phyloP scores from a whole-genome alignment of 768 basidiomycete genomes.

The Tricholoma terreum region DNA sequence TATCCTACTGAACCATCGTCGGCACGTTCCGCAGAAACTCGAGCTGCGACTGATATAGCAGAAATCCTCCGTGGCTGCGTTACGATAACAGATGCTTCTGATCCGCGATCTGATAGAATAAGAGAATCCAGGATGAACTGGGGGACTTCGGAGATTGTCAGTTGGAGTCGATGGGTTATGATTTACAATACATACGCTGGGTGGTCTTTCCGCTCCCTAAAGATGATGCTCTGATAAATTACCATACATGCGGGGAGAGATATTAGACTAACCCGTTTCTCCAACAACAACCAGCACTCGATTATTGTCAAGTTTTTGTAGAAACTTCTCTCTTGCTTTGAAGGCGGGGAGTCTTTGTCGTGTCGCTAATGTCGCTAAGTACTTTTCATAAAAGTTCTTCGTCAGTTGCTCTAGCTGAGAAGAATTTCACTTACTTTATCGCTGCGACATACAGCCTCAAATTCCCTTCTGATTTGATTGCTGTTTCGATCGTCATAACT shows the following conservation, averaged over 20 bases:
- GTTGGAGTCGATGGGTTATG: background rate
- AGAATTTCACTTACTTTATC: slow-evolving; percentile 29
- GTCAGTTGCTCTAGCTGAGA: background rate
- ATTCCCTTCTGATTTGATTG: slow-evolving; percentile 48
- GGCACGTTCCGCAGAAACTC: slow-evolving; percentile 78
- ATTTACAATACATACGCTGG: slow-evolving; percentile 59
- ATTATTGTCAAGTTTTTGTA: slow-evolving; percentile 51
- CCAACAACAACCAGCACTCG: slow-evolving; percentile 84
- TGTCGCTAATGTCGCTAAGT: slow-evolving; percentile 49
- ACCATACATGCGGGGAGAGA: slow-evolving; percentile 26
- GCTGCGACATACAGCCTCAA: slow-evolving; percentile 42
- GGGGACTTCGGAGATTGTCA: slow-evolving; percentile 50
- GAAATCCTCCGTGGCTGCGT: slow-evolving; percentile 90
- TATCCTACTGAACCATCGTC: slow-evolving; percentile 84
- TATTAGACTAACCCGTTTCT: slow-evolving; percentile 65
- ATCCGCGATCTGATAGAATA: slow-evolving; percentile 58
- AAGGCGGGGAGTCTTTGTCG: slow-evolving; percentile 78
- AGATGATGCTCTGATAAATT: background rate
- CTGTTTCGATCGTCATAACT: slow-evolving; percentile 43
- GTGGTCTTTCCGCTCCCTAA: slow-evolving; percentile 84
- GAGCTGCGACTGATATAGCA: slow-evolving; percentile 83
- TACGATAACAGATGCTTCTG: slow-evolving; percentile 70
- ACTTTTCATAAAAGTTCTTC: slow-evolving; percentile 29
- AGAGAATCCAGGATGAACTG: slow-evolving; percentile 87
- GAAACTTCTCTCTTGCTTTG: slow-evolving; percentile 58